Evolutionary conservation across 345 rosid species (phyloP), one percentile per base, ranked within the genome.

Genomic region (Psidium guajava): DNA sequence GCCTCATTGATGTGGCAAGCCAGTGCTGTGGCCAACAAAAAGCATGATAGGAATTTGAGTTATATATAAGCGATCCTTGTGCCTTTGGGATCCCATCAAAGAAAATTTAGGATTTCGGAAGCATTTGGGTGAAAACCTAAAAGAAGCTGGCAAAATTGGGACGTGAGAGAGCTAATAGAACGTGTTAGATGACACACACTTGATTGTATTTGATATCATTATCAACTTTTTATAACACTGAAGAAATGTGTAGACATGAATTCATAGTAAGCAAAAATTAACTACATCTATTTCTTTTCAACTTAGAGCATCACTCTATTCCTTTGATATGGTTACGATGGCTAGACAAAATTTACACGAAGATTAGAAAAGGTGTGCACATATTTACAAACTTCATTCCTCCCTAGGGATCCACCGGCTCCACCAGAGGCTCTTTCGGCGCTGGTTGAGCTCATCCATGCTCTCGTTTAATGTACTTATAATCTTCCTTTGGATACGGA

Each of bases 371-470:
- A 50, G 42, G 47, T 8, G 74, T 47, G 28, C 56, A 73, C 82
- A 82, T 87, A 90, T 83, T 57, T 86, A 87, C 89, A 87, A 51
- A 61, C 54, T 88, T 94, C 92, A 95, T 85, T 96, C 98, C 88
- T 97, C 95, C 87, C 88, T 92, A 16, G 98, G 98, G 91, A 96
- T 97, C 98, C 99, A 97, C 89, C 98, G 87, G 90, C 94, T 96
- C 98, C 98, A 96, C 98, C 99, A 97, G 6, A 96, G 52, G 88
- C 96, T 96, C 94, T 92, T 95, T 69, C 95, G 87, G 54, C 93
- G 93, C 85, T 87, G 86, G 88, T 88, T 93, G 24, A 97, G 93
- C 89, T 92, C 98, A n/a, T 94, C 97, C 88, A 95, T 90, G 85
- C 95, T 95, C 90, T 95, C 96, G 7, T 89, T 87, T 83, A 96